These are phyloP conservation scores for Malus hybrid DNA, from an alignment of 331 rosid species.

Conservation along the genomic window DNA sequence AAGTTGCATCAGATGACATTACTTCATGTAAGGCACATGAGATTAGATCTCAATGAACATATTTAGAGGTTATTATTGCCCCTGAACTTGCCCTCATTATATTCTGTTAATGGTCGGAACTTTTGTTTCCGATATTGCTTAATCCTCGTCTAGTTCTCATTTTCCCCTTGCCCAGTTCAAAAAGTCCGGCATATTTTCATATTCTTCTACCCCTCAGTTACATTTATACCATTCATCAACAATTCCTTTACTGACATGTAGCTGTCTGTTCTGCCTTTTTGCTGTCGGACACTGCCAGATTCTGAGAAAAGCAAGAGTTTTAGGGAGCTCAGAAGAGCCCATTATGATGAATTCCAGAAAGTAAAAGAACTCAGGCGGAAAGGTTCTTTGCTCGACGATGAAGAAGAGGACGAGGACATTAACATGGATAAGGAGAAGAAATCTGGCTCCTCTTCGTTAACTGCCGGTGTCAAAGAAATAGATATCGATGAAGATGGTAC, in stretches of 20 bases:
- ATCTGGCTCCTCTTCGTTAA: constrained; percentile 44
- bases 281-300: constrained; percentile 20
- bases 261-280: constrained; percentile 6
- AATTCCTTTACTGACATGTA: background rate
- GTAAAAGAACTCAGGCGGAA: constrained; percentile 59
- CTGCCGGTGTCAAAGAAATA: constrained; percentile 56
- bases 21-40: background rate
- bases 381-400: constrained; percentile 48
- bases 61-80: background rate
- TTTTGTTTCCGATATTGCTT: background rate
- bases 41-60: background rate
- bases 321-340: constrained; percentile 80
- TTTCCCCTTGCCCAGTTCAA: background rate
- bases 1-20: background rate
- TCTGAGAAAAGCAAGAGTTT: constrained; percentile 61
- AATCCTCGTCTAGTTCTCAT: background rate
- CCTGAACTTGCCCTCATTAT: background rate
- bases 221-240: background rate
- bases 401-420: constrained; percentile 32
- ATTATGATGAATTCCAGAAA: constrained; percentile 84
- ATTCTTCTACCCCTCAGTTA: no score
- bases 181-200: background rate
- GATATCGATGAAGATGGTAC: constrained; percentile 36
- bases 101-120: background rate
- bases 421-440: constrained; percentile 22